These are phyloP conservation scores for Candolleomyces aberdarensis DNA, from an alignment of 768 basidiomycete genomes.

Conservation along the genomic window DNA sequence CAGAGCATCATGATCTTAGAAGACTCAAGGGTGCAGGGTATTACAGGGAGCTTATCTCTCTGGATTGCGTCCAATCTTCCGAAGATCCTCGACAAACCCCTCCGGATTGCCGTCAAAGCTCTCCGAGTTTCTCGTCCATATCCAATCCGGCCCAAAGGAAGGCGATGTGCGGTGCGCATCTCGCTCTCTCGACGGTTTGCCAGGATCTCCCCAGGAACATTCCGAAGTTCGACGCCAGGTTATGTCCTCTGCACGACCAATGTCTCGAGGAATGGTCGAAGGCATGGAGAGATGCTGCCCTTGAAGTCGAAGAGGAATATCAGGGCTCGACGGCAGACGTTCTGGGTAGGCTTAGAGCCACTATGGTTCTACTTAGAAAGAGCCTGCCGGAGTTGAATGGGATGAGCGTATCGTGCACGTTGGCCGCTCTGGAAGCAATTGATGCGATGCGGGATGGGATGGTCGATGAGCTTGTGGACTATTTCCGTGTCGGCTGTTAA, in stretches of 20 bases:
- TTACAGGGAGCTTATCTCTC: slow-evolving; percentile 44
- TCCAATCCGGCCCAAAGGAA: background rate
- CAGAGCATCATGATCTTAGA: slow-evolving; percentile 35
- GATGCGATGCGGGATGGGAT: slow-evolving; percentile 37
- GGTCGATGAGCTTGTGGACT: slow-evolving; percentile 33
- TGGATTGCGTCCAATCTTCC: slow-evolving; percentile 16
- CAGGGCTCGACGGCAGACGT: slow-evolving; percentile 43
- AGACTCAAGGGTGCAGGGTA: slow-evolving; percentile 50
- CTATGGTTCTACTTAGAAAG: slow-evolving; percentile 38
- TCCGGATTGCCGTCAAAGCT: background rate
- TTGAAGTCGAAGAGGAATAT: slow-evolving; percentile 22
- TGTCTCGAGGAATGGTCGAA: slow-evolving; percentile 50
- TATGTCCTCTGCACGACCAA: slow-evolving; percentile 47
- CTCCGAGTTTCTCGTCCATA: background rate
- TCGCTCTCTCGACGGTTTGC: slow-evolving; percentile 54
- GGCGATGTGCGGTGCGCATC: slow-evolving; percentile 36
- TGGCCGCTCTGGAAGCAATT: slow-evolving; percentile 44
- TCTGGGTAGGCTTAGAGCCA: slow-evolving; percentile 49
- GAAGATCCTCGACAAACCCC: background rate
- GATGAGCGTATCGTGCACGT: slow-evolving; percentile 40
- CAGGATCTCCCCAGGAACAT: slow-evolving; percentile 46
- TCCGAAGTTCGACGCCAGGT: slow-evolving; percentile 36
- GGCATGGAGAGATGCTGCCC: slow-evolving; percentile 49
- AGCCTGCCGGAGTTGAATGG: slow-evolving; percentile 28
- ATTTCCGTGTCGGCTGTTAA: slow-evolving; percentile 25